Base-by-base conservation (phyloP, 192 early-diverging fungal genomes). In the Coemansia sp. region DNA sequence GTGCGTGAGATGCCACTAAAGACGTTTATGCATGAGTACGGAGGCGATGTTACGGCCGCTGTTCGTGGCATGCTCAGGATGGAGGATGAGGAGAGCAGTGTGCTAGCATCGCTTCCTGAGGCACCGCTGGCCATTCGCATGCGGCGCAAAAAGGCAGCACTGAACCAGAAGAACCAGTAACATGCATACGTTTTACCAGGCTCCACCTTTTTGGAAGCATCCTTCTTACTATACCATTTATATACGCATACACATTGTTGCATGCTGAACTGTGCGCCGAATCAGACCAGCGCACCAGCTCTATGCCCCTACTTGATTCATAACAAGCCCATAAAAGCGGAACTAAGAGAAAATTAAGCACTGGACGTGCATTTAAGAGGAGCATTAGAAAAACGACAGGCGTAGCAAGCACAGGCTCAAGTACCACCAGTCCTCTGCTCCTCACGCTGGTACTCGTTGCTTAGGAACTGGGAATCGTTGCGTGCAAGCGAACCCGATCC, bases 1-100 rank as follows among this genome's bases (percentile, higher is more conserved):
- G 77, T 80, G 60, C 77, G 77, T 7, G 72, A 80, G 1, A 80
- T 80, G 77, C 62, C 72, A 35, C 52, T 80, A 18, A 68, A 66
- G 48, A 61, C 60, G 13, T 80, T 80, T 57, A 56, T 80, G 52
- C 71, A 49, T 28, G 77, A 80, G 34, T 75, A 71, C 28, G 65
- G 66, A 25, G 77, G 77, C 42, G 77, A 80, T 39, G 69, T 80
- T 16, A 62, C 69, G 1, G 63, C 70, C 2, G 77, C 76, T 1
- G 71, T 73, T 20, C 76, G 76, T 23, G 71, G 76, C 7, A 52
- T 61, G 21, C 71, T 79, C 16, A 66, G 55, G 55, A 23, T 79
- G 0, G 76, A 73, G 52, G 52, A 34, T 30, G 43, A 59, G 20
- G 40, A 58, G 18, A 35, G 23, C 16, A 64, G 61, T 18, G 33